phyloP scores from a whole-genome alignment of 257 asterid species.

The Gynochthodes officinalis region DNA sequence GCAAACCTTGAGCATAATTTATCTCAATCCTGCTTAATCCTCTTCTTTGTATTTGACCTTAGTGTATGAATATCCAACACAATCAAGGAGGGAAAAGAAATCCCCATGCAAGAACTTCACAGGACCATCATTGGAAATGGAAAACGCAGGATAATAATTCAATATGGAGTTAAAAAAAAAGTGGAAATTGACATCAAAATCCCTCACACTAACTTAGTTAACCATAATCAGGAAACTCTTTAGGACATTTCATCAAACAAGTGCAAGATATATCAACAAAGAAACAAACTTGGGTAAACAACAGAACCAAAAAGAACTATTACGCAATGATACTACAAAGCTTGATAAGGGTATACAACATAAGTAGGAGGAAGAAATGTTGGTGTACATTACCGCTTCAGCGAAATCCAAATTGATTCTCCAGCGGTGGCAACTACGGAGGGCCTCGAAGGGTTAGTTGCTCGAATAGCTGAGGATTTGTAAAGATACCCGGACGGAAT shows the following conservation, averaged over 20 bases:
- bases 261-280: neutral
- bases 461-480: no score
- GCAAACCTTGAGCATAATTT: no score
- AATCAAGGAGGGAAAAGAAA: neutral
- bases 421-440: neutral
- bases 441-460: no score
- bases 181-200: neutral
- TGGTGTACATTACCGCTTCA: neutral
- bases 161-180: neutral
- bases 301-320: no score
- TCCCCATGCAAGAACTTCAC: neutral
- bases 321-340: neutral
- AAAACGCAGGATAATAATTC: neutral
- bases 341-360: neutral
- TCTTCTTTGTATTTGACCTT: neutral
- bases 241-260: conserved; percentile 1
- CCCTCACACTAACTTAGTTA: neutral
- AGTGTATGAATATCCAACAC: neutral
- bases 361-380: neutral
- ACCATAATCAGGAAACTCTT: neutral
- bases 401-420: neutral
- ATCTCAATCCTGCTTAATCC: neutral
- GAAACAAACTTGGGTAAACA: neutral
- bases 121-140: no score
- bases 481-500: no score